phyloP scores from a whole-genome alignment of 2,329 filamentous ascomycete genomes.

The Penicillium psychrosexuale region DNA sequence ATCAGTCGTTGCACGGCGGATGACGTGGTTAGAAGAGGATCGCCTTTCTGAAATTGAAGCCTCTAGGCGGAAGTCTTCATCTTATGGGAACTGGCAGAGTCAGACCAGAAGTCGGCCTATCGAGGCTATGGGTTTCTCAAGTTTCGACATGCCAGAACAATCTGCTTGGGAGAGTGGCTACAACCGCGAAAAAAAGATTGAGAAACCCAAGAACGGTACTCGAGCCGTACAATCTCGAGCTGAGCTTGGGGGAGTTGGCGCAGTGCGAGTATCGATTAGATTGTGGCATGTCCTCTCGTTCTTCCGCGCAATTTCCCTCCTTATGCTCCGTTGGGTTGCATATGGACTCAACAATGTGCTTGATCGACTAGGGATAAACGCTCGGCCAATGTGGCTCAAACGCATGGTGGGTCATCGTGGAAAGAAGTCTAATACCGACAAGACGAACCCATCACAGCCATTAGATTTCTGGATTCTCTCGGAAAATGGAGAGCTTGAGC shows the following conservation, averaged over 20 bases:
- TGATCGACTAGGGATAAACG: constrained; percentile 57
- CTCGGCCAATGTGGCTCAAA: constrained; percentile 62
- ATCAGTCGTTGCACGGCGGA: constrained; percentile 66
- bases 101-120: constrained; percentile 23
- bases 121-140: constrained; percentile 32
- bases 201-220: constrained; percentile 36
- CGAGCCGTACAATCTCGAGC: constrained; percentile 38
- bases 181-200: constrained; percentile 44
- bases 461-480: constrained; percentile 55
- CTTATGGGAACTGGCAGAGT: constrained; percentile 14
- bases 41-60: constrained; percentile 71
- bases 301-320: constrained; percentile 67
- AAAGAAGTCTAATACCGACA: constrained; percentile 15
- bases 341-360: constrained; percentile 55
- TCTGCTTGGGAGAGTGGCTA: constrained; percentile 48
- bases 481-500: constrained; percentile 52
- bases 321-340: constrained; percentile 60
- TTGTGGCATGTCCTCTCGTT: constrained; percentile 74
- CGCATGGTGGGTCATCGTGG: constrained; percentile 32
- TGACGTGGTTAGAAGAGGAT: constrained; percentile 91
- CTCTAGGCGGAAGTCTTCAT: constrained; percentile 33
- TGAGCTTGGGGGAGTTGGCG: constrained; percentile 65
- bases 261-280: constrained; percentile 71
- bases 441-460: constrained; percentile 22
- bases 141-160: constrained; percentile 36